Evolutionary conservation across 2,329 filamentous ascomycete species (phyloP), one percentile per base, ranked within the genome.

Genomic region (Penicillium sp.): DNA sequence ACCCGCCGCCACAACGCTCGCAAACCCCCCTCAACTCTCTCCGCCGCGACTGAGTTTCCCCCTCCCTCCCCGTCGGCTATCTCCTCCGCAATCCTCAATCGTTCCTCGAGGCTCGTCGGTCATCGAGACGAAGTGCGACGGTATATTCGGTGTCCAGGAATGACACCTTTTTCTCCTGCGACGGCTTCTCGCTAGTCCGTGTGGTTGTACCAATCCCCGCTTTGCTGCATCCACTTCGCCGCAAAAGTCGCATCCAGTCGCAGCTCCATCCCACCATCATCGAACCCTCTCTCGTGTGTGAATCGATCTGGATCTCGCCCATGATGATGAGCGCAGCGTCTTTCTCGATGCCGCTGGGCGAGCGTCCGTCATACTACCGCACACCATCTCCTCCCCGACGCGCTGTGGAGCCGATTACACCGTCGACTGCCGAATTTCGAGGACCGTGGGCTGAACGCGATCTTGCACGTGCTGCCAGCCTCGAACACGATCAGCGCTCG

Each of bases 381-480:
- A 74, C 72, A 47, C 72, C 72, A 47, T 74, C 72, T 12, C 72
- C 72, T 56, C 72, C 72, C 61, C 63, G 67, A 66, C 65, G 70
- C 64, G 70, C 70, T 54, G 62, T 74, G 57, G 71, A 74, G 52
- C 70, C 71, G 45, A 69, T 73, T 54, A 73, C 72, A 37, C 71
- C 72, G 32, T 63, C 61, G 51, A 57, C 62, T 50, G 50, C 57
- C 52, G 62, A 66, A 52, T 54, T 61, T 46, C 60, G 58, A 51
- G 48, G 58, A 45, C 58, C 62, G 32, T 64, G 63, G 63, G 48
- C 58, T 36, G 61, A 64, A 50, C 64, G 62, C 58, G 53, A 53
- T 43, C 33, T 55, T 36, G 54, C 58, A 42, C 58, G 55, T 44
- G 55, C 61, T 39, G 48, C 58, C 25, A 58, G 50, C 36, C 53